Evolutionary conservation across 1,284 basidiomycete species (phyloP), one percentile per base, ranked within the genome.

Genomic region (Ganoderma sp.): DNA sequence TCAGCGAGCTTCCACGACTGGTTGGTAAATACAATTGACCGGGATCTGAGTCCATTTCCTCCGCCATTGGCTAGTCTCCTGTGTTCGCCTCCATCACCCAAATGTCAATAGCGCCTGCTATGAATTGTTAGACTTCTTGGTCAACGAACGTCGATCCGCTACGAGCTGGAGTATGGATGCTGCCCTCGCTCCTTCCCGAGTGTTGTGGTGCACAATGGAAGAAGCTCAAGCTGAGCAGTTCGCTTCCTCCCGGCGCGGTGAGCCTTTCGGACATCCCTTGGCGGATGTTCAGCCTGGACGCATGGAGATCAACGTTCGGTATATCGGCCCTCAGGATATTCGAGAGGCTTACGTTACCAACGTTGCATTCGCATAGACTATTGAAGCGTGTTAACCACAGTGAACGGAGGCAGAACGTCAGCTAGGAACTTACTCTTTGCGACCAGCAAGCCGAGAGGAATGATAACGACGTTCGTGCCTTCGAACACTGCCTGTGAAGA

Each of bases 301-400:
- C 37, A 28, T 19, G 32, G 1, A 6, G 34, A 2, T 58, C 34
- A 58, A 15, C 4, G 19, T 12, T 17, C 32, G 10, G n/a, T 10
- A 58, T 10, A 14, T 50, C 48, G 12, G 22, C 22, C 48, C n/a
- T 10, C 2, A 48, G 45, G 8, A 6, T 14, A 3, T 34, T 4
- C 28, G 22, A 7, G 32, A 34, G 17, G 12, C 56, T 22, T 37
- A 58, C 56, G 56, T 58, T 34, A 58, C 34, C 34, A 58, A 34
- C n/a, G 56, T 58, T n/a, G 56, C 56, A 19, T 58, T 58, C 10
- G 56, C 56, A 19, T 58, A 58, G 22, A 58, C 56, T 58, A 12
- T 58, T 32, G 19, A n/a, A 2, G 12, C n/a, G 19, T 10, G 19
- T 39, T 4, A 58, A 19, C 6, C 1, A 10, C 28, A 9, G 25